These are phyloP conservation scores for Sugiyamaella novakii DNA, from an alignment of 1,139 yeast species.

Conservation along the genomic window DNA sequence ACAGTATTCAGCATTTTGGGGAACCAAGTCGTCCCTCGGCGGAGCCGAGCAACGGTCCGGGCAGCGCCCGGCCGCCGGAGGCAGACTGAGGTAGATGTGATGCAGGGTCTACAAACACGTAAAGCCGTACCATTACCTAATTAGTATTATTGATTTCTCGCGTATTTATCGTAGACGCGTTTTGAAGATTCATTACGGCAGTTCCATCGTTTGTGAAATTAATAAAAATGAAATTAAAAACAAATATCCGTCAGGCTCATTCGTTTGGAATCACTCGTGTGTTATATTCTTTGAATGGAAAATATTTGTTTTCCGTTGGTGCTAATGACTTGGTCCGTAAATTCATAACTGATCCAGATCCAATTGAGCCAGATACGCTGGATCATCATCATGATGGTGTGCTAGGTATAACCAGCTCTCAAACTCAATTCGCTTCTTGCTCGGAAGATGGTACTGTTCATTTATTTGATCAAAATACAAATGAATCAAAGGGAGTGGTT, in stretches of 20 bases:
- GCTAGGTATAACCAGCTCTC: slow-evolving; percentile 29
- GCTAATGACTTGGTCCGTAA: slow-evolving; percentile 42
- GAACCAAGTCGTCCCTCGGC: too few species aligned
- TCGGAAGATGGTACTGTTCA: slow-evolving; percentile 44
- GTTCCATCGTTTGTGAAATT: too few species aligned
- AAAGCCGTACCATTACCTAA: too few species aligned
- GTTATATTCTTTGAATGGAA: slow-evolving; percentile 41
- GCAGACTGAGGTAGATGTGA: too few species aligned
- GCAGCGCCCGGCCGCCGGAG: too few species aligned
- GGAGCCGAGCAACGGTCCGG: too few species aligned
- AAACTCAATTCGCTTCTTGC: slow-evolving; percentile 40
- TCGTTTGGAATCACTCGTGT: slow-evolving; percentile 42
- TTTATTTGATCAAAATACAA: slow-evolving; percentile 36
- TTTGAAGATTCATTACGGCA: neutral
- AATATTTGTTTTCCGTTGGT: slow-evolving; percentile 43
- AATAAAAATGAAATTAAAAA: slow-evolving; percentile 16
- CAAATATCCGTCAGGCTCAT: slow-evolving; percentile 41
- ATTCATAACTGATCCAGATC: slow-evolving; percentile 37
- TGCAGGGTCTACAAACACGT: too few species aligned
- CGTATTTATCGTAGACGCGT: too few species aligned
- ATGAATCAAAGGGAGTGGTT: slow-evolving; percentile 33
- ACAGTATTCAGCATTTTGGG: too few species aligned
- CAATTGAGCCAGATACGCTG: slow-evolving; percentile 38
- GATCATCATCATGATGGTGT: slow-evolving; percentile 39
- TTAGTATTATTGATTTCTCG: too few species aligned